phyloP scores from a whole-genome alignment of 2,329 filamentous ascomycete genomes.

The Endoconidiophora polonica region DNA sequence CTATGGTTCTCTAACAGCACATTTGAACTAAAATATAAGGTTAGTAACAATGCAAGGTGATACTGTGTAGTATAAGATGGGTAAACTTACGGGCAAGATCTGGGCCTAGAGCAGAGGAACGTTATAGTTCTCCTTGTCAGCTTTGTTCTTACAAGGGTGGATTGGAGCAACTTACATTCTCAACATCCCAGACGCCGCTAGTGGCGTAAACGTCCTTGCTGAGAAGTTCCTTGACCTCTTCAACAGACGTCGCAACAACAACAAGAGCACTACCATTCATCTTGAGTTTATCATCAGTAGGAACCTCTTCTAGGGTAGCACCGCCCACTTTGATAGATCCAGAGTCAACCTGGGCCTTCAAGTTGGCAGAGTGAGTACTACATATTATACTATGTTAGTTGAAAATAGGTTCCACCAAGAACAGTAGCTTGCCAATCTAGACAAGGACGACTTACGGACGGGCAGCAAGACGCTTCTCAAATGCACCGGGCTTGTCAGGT shows the following conservation, averaged over 20 bases:
- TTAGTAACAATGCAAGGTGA: constrained; percentile 4
- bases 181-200: constrained; percentile 64
- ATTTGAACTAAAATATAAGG: constrained; percentile 21
- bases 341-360: constrained; percentile 34
- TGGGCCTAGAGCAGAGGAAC: constrained; percentile 22
- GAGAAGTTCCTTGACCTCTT: constrained; percentile 51
- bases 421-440: no score
- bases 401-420: no score
- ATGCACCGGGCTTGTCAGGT: constrained; percentile 45
- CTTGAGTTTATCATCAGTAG: constrained; percentile 44
- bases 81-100: constrained; percentile 30
- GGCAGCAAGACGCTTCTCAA: constrained; percentile 45
- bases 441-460: constrained; percentile 30
- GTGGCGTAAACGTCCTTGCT: constrained; percentile 56
- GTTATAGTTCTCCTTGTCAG: not conserved
- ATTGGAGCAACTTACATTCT: constrained; percentile 30
- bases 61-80: not conserved
- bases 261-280: constrained; percentile 63
- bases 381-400: not conserved
- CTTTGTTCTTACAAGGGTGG: not conserved
- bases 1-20: constrained; percentile 24
- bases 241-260: constrained; percentile 45
- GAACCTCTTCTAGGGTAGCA: constrained; percentile 51
- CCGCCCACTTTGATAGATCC: constrained; percentile 50
- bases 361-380: constrained; percentile 35